phyloP scores from a whole-genome alignment of 768 basidiomycete species.

The Cyclocybe cylindracea region DNA sequence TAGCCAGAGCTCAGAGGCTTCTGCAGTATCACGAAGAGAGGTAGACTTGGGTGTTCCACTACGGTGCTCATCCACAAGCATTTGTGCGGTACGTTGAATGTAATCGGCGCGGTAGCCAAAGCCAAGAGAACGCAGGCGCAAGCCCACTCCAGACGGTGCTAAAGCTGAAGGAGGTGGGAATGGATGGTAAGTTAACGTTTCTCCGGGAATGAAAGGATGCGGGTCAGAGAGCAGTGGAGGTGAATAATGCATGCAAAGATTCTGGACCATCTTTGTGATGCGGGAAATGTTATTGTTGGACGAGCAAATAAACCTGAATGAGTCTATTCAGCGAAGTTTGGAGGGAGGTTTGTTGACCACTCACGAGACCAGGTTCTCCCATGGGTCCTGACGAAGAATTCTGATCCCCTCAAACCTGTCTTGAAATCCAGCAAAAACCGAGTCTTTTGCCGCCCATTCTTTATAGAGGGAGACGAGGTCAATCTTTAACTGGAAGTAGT shows the following conservation, averaged over 20 bases:
- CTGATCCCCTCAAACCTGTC: slow-evolving; percentile 79
- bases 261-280: slow-evolving; percentile 91
- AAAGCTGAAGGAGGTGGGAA: slow-evolving; percentile 83
- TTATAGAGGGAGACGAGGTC: slow-evolving; percentile 72
- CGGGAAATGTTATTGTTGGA: slow-evolving; percentile 96
- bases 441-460: slow-evolving; percentile 74
- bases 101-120: slow-evolving; percentile 96
- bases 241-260: slow-evolving; percentile 78
- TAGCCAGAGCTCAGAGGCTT: slow-evolving; percentile 66
- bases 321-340: neutral
- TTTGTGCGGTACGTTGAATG: slow-evolving; percentile 80
- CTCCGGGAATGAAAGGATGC: slow-evolving; percentile 28
- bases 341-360: slow-evolving; percentile 28
- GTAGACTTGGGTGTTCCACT: slow-evolving; percentile 10
- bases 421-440: slow-evolving; percentile 67
- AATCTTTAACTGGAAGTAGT: slow-evolving; percentile 88
- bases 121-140: slow-evolving; percentile 75
- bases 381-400: slow-evolving; percentile 90
- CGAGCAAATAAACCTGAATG: slow-evolving; percentile 89
- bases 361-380: slow-evolving; percentile 94
- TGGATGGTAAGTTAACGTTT: slow-evolving; percentile 59
- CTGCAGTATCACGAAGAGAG: slow-evolving; percentile 23
- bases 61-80: slow-evolving; percentile 63
- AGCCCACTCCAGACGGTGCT: slow-evolving; percentile 54
- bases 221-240: slow-evolving; percentile 57